phyloP scores from a whole-genome alignment of 208 protist species.

The Porcisia hertigi region DNA sequence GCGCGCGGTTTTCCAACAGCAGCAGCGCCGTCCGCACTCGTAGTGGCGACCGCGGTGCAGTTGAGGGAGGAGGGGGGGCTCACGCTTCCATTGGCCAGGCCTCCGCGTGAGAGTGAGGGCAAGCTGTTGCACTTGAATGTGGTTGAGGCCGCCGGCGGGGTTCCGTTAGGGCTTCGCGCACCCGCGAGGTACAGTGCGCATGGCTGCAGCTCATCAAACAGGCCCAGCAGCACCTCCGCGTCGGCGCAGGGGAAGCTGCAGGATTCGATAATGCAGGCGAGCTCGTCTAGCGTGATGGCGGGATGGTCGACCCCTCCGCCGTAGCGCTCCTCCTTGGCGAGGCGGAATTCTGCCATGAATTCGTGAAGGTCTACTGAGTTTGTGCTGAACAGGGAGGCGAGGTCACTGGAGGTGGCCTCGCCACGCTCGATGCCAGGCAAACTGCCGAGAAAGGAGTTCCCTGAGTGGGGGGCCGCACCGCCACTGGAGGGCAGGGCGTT shows the following conservation, averaged over 20 bases:
- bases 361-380: slow-evolving; percentile 70
- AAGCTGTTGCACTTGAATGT: neutral
- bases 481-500: slow-evolving; percentile 2
- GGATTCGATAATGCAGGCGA: slow-evolving; percentile 63
- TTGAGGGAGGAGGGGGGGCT: neutral
- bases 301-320: slow-evolving; percentile 31
- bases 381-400: slow-evolving; percentile 54
- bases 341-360: slow-evolving; percentile 68
- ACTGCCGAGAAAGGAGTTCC: slow-evolving; percentile 16
- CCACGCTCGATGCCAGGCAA: slow-evolving; percentile 21
- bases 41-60: neutral
- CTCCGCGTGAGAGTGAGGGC: neutral
- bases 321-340: slow-evolving; percentile 56
- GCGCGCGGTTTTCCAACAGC: neutral
- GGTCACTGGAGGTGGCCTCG: slow-evolving; percentile 43
- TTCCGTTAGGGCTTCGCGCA: neutral
- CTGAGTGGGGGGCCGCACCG: neutral
- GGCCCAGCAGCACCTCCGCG: slow-evolving; percentile 47
- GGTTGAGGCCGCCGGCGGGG: neutral
- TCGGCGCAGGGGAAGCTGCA: slow-evolving; percentile 59
- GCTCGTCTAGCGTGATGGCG: slow-evolving; percentile 48
- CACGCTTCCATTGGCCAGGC: neutral
- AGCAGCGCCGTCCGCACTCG: neutral
- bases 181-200: slow-evolving; percentile 22
- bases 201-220: slow-evolving; percentile 71